phyloP scores from a whole-genome alignment of 2,329 filamentous ascomycete genomes.

The Botrytis fabae region DNA sequence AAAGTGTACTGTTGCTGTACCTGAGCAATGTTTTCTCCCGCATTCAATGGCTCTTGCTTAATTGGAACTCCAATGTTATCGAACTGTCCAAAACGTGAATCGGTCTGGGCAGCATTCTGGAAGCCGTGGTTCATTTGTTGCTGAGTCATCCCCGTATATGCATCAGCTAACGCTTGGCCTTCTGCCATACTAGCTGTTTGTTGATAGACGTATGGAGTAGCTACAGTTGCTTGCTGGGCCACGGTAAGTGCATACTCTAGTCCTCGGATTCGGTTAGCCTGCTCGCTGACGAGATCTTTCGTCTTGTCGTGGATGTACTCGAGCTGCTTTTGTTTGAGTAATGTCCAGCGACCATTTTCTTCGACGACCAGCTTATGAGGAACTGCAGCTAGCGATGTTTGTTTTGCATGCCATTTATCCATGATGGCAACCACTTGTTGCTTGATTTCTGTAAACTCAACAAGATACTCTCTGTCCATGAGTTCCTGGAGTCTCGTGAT shows the following conservation, averaged over 20 bases:
- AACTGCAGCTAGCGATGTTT: neutral
- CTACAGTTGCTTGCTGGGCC: neutral
- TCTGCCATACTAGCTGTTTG: neutral
- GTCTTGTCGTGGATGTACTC: neutral
- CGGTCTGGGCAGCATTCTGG: neutral
- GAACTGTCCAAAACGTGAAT: neutral
- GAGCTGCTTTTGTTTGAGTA: neutral
- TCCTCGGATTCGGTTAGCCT: neutral
- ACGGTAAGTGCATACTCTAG: neutral
- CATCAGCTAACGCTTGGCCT: neutral
- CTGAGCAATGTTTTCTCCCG: neutral
- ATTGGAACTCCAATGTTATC: neutral
- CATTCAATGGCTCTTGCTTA: neutral
- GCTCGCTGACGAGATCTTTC: neutral
- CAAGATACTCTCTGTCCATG: neutral
- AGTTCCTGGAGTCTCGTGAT: neutral
- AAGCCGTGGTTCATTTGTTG: neutral
- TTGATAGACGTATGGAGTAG: neutral
- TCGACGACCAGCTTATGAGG: neutral
- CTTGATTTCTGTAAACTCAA: neutral
- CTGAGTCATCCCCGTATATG: neutral
- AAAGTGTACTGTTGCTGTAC: fast-evolving
- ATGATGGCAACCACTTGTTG: neutral
- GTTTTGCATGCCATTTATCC: neutral
- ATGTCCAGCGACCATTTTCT: neutral